Percentiles rank a stretch among this genome's conserved stretches.
phyloP scores from a whole-genome alignment of 2,329 filamentous ascomycete genomes.

The Alternaria hordeiaustralica region DNA sequence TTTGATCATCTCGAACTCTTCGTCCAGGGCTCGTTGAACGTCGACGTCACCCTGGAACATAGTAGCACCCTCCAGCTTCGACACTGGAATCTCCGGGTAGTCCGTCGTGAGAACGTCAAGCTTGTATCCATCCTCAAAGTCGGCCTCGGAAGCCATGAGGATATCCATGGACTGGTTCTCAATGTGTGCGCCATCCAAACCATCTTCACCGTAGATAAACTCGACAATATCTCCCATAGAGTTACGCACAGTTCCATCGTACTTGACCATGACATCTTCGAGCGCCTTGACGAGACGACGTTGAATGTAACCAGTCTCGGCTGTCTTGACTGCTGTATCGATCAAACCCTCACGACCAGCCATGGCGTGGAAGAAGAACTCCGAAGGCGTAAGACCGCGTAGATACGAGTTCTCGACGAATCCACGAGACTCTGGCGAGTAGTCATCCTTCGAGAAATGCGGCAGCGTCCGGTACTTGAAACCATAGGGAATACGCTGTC shows the following conservation, averaged over 20 bases:
- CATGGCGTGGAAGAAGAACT: conserved; percentile 99
- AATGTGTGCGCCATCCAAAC: conserved; percentile 89
- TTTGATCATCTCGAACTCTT: conserved; percentile 81
- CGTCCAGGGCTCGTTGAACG: conserved; percentile 84
- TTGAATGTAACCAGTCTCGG: conserved; percentile 98
- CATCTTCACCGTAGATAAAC: conserved; percentile 97
- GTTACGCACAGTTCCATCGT: conserved; percentile 96
- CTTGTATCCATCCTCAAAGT: conserved; percentile 82
- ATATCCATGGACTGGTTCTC: conserved; percentile 91
- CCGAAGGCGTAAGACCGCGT: conserved; percentile 89
- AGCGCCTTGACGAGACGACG: conserved; percentile 97
- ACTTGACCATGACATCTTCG: conserved; percentile 96
- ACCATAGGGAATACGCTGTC: conserved; percentile 97
- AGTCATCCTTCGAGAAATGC: conserved; percentile 99
- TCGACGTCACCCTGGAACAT: conserved; percentile 88
- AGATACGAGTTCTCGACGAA: conserved; percentile 99
- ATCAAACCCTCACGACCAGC: conserved; percentile 99
- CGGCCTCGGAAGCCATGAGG: conserved; percentile 77
- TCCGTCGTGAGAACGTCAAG: conserved; percentile 85
- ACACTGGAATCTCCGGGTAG: conserved; percentile 66
- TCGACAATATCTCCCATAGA: conserved; percentile 96
- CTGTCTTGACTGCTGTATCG: conserved; percentile 98
- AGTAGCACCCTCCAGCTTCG: conserved; percentile 83
- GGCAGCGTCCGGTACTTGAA: conserved; percentile 98
- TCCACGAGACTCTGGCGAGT: conserved; percentile 93